Base-by-base conservation (phyloP, 2,329 filamentous ascomycete species). In the Beauveria varroae region DNA sequence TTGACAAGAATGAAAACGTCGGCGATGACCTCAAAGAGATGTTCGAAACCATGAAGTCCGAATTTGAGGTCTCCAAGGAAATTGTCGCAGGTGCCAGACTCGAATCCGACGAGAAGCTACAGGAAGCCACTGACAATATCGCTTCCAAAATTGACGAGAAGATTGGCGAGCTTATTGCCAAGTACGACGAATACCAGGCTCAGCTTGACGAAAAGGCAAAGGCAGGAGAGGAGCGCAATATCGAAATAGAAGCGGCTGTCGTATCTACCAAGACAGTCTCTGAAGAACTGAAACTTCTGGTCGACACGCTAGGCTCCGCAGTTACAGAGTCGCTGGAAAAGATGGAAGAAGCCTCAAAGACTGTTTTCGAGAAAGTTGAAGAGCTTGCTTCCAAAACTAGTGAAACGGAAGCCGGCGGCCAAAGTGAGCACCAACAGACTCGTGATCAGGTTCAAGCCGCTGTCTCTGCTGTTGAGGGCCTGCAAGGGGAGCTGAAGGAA, bases 11-110 rank as follows among this genome's bases (percentile, higher is more conserved):
- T 63, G 80, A 82, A 41, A 80, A 73, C 46, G 73, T 86, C 24
- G 76, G 79, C 30, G 79, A 83, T n/a, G 87, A 86, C 64, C 76
- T 93, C 58, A 87, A 87, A 68, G 87, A 88, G 60, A 81, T 93
- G 72, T 84, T 86, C 46, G 87, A 90, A 60, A 84, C 86, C 2
- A 86, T 98, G 74, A 92, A 89, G 72, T 78, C 84, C 1, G 93
- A 97, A 70, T 96, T 98, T 63, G 92, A 97, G 68, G 89, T 93
- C 64, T 88, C 90, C 12, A 89, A 91, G 67, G 86, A 87, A 18
- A 86, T 89, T n/a, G 82, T 95, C 26, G 88, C 90, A 61, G 89
- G 88, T 7, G 83, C 87, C 57, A 95, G 93, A 75, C 80, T 91
- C n/a, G 91, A 96, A 64, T 83, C 87, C 3, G 90, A 96, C 64